phyloP scores from a whole-genome alignment of 202 grass and related monocot genomes.

The Dendrocalamus latiflorus region DNA sequence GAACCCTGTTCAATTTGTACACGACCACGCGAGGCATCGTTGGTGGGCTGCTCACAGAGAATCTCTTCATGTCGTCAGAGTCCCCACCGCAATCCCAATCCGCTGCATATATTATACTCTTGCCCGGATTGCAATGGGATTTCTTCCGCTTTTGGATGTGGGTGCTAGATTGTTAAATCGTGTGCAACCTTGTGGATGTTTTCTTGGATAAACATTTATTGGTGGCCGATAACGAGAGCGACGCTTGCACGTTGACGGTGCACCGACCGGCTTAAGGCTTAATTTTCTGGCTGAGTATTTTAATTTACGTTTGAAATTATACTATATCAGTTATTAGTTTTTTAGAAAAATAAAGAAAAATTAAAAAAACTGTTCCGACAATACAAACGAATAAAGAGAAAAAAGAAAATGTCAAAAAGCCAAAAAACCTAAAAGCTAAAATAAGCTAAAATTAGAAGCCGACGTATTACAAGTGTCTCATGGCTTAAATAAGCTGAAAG shows the following conservation, averaged over 20 bases:
- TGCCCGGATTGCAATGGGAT: not conserved
- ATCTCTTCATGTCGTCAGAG: not conserved
- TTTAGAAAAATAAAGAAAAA: too few relatives aligned
- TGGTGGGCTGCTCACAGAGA: not conserved
- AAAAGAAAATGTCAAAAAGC: too few relatives aligned
- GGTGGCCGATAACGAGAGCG: not conserved
- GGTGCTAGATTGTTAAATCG: not conserved
- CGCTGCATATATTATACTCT: not conserved
- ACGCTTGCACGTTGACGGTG: not conserved
- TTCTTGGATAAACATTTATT: not conserved
- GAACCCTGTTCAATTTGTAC: not conserved
- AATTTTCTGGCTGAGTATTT: too few relatives aligned
- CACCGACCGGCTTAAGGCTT: too few relatives aligned
- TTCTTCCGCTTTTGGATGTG: not conserved
- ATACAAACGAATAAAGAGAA: too few relatives aligned
- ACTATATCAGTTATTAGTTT: too few relatives aligned
- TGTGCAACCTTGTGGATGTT: not conserved
- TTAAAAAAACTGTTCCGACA: too few relatives aligned
- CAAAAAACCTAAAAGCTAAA: too few relatives aligned
- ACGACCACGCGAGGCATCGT: too few relatives aligned
- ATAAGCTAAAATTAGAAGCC: too few relatives aligned
- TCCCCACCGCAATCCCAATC: not conserved
- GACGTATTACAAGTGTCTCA: rapidly evolving
- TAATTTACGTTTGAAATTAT: too few relatives aligned
- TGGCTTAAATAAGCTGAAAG: too few relatives aligned